phyloP scores from a whole-genome alignment of 495 filamentous ascomycete species.

The Aspergillus leporis region DNA sequence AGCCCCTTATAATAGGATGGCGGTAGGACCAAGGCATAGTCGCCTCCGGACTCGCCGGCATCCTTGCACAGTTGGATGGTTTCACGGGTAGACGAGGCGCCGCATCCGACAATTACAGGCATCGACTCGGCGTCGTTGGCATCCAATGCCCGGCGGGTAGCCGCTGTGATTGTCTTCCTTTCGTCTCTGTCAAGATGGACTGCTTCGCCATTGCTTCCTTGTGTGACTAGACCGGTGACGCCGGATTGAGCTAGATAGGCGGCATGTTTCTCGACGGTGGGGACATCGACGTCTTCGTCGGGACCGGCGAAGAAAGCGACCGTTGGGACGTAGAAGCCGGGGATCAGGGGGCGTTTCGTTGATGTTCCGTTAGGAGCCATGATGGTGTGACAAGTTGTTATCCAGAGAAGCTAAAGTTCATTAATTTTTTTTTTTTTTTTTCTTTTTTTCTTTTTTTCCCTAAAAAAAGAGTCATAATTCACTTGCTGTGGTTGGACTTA shows the following conservation, averaged over 20 bases:
- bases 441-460: too few species aligned
- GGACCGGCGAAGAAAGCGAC: constrained; percentile 63
- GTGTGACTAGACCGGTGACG: constrained; percentile 76
- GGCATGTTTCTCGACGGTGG: constrained; percentile 72
- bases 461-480: not conserved
- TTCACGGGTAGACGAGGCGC: constrained; percentile 82
- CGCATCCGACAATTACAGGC: constrained; percentile 84
- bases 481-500: constrained; percentile 1
- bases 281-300: constrained; percentile 63
- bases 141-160: constrained; percentile 75
- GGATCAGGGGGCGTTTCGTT: constrained; percentile 31
- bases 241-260: constrained; percentile 80
- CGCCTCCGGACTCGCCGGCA: constrained; percentile 71
- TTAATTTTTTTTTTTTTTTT: too few species aligned
- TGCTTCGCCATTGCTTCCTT: constrained; percentile 90
- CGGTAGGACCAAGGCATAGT: constrained; percentile 82
- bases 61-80: constrained; percentile 79
- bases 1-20: constrained; percentile 81
- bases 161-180: constrained; percentile 66
- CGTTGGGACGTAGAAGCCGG: constrained; percentile 69
- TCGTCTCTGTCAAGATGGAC: constrained; percentile 75
- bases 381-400: constrained; percentile 8
- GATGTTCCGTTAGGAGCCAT: constrained; percentile 29
- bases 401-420: not conserved
- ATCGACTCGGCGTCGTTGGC: constrained; percentile 64